A percentile compares a stretch with the other conserved stretches of the same genome.
phyloP scores from a whole-genome alignment of 495 filamentous ascomycete genomes.

The Podospora didyma region DNA sequence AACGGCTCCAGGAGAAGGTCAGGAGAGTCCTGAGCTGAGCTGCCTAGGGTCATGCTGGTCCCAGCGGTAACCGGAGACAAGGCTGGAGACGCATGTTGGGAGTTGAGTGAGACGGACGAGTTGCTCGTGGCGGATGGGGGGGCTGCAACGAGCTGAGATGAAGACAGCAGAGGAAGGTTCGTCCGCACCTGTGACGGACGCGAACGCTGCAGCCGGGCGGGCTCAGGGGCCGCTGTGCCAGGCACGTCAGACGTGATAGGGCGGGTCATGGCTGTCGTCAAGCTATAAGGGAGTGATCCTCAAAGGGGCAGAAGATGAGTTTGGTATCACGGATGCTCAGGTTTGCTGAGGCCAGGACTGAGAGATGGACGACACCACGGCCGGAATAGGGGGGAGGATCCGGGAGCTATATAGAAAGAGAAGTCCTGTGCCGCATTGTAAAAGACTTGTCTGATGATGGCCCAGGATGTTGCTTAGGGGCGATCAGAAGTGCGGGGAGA shows the following conservation, averaged over 20 bases:
- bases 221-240: conserved; percentile 32
- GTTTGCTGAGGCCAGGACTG: neutral
- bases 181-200: conserved; percentile 41
- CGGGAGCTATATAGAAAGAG: conserved; percentile 19
- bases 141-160: conserved; percentile 29
- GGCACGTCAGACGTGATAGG: conserved; percentile 13
- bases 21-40: conserved; percentile 40
- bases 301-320: conserved; percentile 3
- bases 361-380: conserved; percentile 5
- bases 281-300: conserved; percentile 5
- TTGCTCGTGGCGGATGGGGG: conserved; percentile 40
- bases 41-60: conserved; percentile 34
- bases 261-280: neutral
- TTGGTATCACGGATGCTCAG: conserved; percentile 17
- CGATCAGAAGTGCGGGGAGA: conserved; percentile 20
- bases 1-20: conserved; percentile 33
- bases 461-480: too few relatives aligned
- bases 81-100: conserved; percentile 39
- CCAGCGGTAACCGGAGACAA: conserved; percentile 33
- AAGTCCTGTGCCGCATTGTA: conserved; percentile 26
- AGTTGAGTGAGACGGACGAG: conserved; percentile 38
- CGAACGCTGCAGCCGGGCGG: conserved; percentile 29
- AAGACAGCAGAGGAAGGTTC: conserved; percentile 26
- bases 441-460: conserved; percentile 8
- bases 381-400: conserved; percentile 4